Evolutionary conservation across 208 protist species (phyloP).

Genomic region (Herpetomonas samuelpessoai): DNA sequence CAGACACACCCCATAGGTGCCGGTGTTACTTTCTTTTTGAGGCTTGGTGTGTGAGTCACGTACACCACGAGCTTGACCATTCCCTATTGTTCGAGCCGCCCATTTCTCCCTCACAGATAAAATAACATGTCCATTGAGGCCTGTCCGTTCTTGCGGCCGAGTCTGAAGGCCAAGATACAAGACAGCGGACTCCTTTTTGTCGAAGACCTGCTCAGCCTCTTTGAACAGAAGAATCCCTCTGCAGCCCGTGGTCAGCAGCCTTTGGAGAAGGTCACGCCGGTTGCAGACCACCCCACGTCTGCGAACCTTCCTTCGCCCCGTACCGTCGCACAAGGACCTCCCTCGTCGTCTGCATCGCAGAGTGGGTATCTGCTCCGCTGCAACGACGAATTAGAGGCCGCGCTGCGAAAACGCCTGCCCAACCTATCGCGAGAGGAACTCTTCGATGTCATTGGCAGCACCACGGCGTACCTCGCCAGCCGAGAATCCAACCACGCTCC

Average conservation of each 20-base stretch:
- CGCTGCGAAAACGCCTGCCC: not conserved
- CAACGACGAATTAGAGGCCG: not conserved
- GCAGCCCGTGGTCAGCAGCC: not conserved
- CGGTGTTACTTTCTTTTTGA: too few relatives aligned
- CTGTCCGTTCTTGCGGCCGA: conserved; percentile 33
- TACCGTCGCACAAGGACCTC: too few relatives aligned
- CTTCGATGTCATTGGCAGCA: not conserved
- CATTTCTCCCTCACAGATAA: not conserved
- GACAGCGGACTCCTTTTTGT: conserved; percentile 60
- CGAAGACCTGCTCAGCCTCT: conserved; percentile 26
- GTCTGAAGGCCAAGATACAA: conserved; percentile 72
- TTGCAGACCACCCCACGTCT: too few relatives aligned
- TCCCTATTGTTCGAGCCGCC: too few relatives aligned
- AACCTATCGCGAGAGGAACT: not conserved
- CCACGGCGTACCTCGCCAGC: not conserved
- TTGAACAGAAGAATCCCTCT: not conserved
- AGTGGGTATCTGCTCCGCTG: not conserved
- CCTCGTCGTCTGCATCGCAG: not conserved
- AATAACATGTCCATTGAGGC: conserved; percentile 44
- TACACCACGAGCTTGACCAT: too few relatives aligned
- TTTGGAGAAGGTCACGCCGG: too few relatives aligned
- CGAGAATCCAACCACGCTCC: too few relatives aligned
- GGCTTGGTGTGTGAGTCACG: too few relatives aligned
- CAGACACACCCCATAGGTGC: too few relatives aligned
- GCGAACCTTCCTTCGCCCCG: too few relatives aligned